Percentiles rank a stretch among this genome's conserved stretches.
phyloP scores from a whole-genome alignment of 1,284 basidiomycete genomes.

The Clitocybe nebularis region DNA sequence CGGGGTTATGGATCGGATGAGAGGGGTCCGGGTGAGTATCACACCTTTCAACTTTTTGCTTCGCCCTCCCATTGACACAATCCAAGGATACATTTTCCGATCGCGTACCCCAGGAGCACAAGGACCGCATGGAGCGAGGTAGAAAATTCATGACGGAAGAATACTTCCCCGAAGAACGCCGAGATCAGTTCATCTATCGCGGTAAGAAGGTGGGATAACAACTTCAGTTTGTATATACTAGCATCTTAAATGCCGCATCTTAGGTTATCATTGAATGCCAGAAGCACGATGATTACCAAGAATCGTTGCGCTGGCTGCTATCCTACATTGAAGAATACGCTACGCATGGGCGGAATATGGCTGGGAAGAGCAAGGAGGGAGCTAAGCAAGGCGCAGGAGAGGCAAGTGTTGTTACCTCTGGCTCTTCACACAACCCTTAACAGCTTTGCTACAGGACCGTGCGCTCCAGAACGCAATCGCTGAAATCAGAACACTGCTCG shows the following conservation, averaged over 20 bases:
- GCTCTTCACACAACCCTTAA: background rate
- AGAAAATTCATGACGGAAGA: slow-evolving; percentile 72
- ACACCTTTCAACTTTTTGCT: background rate
- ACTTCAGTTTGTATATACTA: slow-evolving; percentile 7
- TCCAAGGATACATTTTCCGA: slow-evolving; percentile 44
- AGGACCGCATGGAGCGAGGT: slow-evolving; percentile 52
- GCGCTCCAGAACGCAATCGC: slow-evolving; percentile 53
- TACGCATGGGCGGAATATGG: slow-evolving; percentile 52
- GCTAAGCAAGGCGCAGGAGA: slow-evolving; percentile 19
- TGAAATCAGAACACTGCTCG: slow-evolving; percentile 79
- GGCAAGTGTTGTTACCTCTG: slow-evolving; percentile 17
- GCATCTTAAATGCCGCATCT: slow-evolving; percentile 19
- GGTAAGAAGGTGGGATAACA: slow-evolving; percentile 65
- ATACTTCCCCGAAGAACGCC: slow-evolving; percentile 83
- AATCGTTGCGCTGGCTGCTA: slow-evolving; percentile 76
- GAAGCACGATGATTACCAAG: slow-evolving; percentile 88
- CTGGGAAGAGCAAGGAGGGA: slow-evolving; percentile 37
- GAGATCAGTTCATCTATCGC: slow-evolving; percentile 80
- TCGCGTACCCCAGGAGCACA: slow-evolving; percentile 58
- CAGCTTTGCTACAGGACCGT: slow-evolving; percentile 37
- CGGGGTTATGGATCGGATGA: slow-evolving; percentile 46
- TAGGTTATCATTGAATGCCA: slow-evolving; percentile 91
- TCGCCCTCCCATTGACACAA: background rate
- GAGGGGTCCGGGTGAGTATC: slow-evolving; percentile 29
- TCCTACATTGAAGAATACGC: slow-evolving; percentile 74